Percentiles rank a stretch among this genome's conserved stretches.
Conservation (phyloP, 129 eudicot genomes). For the Gnaphalium uliginosum region DNA sequence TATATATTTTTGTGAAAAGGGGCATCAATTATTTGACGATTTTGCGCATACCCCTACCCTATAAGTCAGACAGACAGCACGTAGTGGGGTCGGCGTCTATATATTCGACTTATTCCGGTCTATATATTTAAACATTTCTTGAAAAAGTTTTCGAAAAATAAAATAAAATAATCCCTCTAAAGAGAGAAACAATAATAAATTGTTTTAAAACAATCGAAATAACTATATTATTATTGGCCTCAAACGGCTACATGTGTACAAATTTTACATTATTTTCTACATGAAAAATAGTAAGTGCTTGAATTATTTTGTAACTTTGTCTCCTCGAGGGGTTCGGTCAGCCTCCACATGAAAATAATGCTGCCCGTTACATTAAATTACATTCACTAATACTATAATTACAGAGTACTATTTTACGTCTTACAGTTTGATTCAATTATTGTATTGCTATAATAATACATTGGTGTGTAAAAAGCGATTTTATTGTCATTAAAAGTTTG, state of each 20-base stretch:
- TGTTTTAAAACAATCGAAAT: too few species aligned
- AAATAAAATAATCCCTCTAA: too few species aligned
- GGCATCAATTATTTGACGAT: slow-evolving; percentile 22
- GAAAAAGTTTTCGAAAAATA: too few species aligned
- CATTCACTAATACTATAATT: background rate
- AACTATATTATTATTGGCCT: too few species aligned
- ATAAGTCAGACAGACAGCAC: slow-evolving; percentile 41
- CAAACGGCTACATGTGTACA: too few species aligned
- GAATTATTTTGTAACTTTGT: background rate
- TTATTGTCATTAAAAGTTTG: background rate
- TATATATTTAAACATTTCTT: too few species aligned
- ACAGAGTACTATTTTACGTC: background rate
- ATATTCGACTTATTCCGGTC: background rate
- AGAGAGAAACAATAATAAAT: too few species aligned
- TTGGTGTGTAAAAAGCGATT: background rate
- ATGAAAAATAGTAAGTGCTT: too few species aligned
- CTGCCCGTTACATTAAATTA: background rate
- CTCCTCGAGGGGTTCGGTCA: slow-evolving; percentile 6
- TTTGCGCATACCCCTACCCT: slow-evolving; percentile 17
- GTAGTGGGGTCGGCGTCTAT: slow-evolving; percentile 31
- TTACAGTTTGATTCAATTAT: background rate
- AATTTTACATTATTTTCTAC: too few species aligned
- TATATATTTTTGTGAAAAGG: background rate
- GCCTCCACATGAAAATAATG: slow-evolving; percentile 20
- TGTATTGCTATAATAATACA: background rate